Conservation (phyloP, 2,329 filamentous ascomycete species). For the Colletotrichum sp. region DNA sequence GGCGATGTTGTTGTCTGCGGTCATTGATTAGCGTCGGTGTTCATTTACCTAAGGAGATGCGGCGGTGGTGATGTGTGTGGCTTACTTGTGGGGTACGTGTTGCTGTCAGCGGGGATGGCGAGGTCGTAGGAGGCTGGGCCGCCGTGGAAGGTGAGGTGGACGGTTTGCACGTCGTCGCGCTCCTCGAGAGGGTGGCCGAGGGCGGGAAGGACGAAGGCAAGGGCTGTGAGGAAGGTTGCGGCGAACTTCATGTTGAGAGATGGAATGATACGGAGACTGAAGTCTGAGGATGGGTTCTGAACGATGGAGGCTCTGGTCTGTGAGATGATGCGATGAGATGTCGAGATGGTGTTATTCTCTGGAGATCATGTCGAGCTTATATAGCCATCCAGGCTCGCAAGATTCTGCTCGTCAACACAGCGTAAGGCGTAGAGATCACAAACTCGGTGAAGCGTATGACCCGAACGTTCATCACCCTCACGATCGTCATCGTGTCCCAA, state of each 20-base stretch:
- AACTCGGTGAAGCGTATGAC: background rate
- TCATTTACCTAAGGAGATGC: background rate
- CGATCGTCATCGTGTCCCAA: background rate
- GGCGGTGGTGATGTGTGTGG: background rate
- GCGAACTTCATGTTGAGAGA: constrained; percentile 25
- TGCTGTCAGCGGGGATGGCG: constrained; percentile 46
- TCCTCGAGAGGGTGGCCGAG: constrained; percentile 25
- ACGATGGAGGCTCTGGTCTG: background rate
- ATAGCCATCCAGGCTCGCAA: background rate
- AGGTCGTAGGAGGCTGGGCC: constrained; percentile 46
- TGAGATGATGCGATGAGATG: background rate
- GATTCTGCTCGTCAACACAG: background rate
- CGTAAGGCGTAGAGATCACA: background rate
- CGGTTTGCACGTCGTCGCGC: constrained; percentile 36
- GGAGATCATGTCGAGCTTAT: background rate
- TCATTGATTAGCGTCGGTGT: background rate
- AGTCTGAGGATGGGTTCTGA: background rate
- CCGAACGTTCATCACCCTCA: background rate
- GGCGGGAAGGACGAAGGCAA: constrained; percentile 9
- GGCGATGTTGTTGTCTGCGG: constrained; percentile 41
- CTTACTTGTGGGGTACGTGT: constrained; percentile 40
- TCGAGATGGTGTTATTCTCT: background rate
- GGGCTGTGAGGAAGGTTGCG: background rate
- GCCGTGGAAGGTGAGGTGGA: constrained; percentile 49
- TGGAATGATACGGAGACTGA: background rate